A percentile compares a stretch with the other conserved stretches of the same genome.
Conservation (phyloP, 2,329 filamentous ascomycete species). For the Ampelomyces quisqualis region DNA sequence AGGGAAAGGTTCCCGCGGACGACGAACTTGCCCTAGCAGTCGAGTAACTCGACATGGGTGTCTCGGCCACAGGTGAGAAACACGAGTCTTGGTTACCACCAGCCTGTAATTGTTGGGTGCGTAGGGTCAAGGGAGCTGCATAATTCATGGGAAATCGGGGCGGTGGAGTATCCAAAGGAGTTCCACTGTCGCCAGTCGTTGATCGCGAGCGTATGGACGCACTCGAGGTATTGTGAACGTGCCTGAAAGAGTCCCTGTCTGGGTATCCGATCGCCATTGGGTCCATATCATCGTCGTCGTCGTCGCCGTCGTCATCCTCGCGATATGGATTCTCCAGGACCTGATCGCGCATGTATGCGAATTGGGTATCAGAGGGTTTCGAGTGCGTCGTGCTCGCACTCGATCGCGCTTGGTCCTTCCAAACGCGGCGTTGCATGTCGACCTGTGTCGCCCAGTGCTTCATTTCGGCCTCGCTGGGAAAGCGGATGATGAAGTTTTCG, state of each 20-base stretch:
- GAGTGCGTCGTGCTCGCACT: constrained; percentile 50
- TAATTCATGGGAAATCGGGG: constrained; percentile 69
- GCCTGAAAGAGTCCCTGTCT: constrained; percentile 53
- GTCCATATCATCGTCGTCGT: constrained; percentile 49
- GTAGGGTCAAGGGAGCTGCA: constrained; percentile 63
- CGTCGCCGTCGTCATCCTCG: constrained; percentile 59
- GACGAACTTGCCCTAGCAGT: constrained; percentile 68
- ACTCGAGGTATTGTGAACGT: constrained; percentile 70
- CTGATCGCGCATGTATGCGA: constrained; percentile 74
- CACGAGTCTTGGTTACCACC: constrained; percentile 80
- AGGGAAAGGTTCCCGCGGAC: constrained; percentile 74
- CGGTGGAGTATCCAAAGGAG: constrained; percentile 56
- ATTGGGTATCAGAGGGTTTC: constrained; percentile 66
- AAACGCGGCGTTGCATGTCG: constrained; percentile 67
- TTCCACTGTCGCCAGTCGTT: constrained; percentile 68
- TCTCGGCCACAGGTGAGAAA: constrained; percentile 85
- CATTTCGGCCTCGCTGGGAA: constrained; percentile 87
- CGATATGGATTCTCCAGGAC: constrained; percentile 81
- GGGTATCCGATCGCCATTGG: constrained; percentile 39
- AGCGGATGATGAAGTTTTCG: constrained; percentile 94
- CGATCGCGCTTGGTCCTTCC: constrained; percentile 54
- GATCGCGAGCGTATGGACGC: constrained; percentile 75
- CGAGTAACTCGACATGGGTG: constrained; percentile 61
- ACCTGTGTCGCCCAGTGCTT: constrained; percentile 86
- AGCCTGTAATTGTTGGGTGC: constrained; percentile 62